Evolutionary conservation across 306 rosid species (phyloP).

Genomic region (Canavalia ensiformis): DNA sequence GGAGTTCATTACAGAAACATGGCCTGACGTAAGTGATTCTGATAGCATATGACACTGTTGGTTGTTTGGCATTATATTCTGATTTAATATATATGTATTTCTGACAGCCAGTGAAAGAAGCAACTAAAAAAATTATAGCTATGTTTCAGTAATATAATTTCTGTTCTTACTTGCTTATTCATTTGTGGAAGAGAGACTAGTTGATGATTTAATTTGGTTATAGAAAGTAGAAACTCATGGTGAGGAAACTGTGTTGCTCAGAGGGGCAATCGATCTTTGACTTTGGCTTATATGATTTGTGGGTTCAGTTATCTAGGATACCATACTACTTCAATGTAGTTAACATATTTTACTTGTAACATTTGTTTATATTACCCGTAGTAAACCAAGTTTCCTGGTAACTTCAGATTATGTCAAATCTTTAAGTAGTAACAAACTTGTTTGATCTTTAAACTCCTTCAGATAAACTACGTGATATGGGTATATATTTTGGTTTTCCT

Average conservation of each 20-base stretch:
- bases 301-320: not conserved
- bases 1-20: conserved; percentile 91
- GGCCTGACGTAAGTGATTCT: conserved; percentile 85
- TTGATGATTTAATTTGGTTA: conserved; percentile 27
- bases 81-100: conserved; percentile 6
- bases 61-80: conserved; percentile 28
- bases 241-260: not conserved
- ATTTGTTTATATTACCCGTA: not conserved
- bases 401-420: conserved; percentile 10
- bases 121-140: not conserved
- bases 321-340: conserved; percentile 5
- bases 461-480: conserved; percentile 6
- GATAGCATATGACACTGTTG: not conserved
- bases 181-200: conserved; percentile 6
- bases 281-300: conserved; percentile 11
- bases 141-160: conserved; percentile 20
- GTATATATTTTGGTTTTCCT: not conserved
- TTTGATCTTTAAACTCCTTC: not conserved
- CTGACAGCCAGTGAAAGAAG: not conserved
- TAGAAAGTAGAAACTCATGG: not conserved
- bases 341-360: not conserved
- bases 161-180: conserved; percentile 20
- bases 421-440: not conserved
- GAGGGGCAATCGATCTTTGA: conserved; percentile 17
- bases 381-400: not conserved